Conservation (phyloP, 1,284 basidiomycete species). For the Phellopilus nigrolimitatus region DNA sequence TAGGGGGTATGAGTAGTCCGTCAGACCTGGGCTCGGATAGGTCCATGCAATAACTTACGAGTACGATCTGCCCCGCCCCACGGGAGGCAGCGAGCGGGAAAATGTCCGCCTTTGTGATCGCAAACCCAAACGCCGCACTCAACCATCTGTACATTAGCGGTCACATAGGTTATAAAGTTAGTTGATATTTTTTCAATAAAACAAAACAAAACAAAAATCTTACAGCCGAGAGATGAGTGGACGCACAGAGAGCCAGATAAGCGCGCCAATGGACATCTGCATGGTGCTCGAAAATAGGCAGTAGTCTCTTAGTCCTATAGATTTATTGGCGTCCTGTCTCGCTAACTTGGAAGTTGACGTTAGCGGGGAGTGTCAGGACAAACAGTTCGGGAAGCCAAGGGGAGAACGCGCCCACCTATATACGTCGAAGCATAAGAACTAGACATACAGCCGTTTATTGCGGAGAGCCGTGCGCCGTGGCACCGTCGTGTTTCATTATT, state of each 20-base stretch:
- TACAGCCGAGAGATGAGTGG: constrained; percentile 54
- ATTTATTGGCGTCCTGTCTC: too few species aligned
- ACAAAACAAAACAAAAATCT: constrained; percentile 24
- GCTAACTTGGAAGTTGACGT: too few species aligned
- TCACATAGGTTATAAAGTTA: not conserved
- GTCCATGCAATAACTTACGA: too few species aligned
- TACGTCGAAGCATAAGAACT: too few species aligned
- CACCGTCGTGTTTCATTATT: too few species aligned
- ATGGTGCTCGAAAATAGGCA: constrained; percentile 22
- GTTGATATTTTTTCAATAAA: constrained; percentile 42
- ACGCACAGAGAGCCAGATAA: constrained; percentile 55
- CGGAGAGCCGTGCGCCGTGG: too few species aligned
- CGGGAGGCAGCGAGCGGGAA: constrained; percentile 55
- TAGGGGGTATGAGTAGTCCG: not conserved
- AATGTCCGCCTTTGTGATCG: constrained; percentile 55
- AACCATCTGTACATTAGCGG: constrained; percentile 4
- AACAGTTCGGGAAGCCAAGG: too few species aligned
- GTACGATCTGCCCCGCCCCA: constrained; percentile 53
- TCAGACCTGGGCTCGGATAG: not conserved
- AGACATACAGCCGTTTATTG: too few species aligned
- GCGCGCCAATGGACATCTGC: constrained; percentile 34
- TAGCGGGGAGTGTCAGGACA: too few species aligned
- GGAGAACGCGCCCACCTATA: not conserved
- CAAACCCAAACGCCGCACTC: constrained; percentile 46
- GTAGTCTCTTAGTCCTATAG: too few species aligned